These are phyloP conservation scores for Umbilicus rupestris DNA, from an alignment of 164 flowering plant species.

Conservation along the genomic window DNA sequence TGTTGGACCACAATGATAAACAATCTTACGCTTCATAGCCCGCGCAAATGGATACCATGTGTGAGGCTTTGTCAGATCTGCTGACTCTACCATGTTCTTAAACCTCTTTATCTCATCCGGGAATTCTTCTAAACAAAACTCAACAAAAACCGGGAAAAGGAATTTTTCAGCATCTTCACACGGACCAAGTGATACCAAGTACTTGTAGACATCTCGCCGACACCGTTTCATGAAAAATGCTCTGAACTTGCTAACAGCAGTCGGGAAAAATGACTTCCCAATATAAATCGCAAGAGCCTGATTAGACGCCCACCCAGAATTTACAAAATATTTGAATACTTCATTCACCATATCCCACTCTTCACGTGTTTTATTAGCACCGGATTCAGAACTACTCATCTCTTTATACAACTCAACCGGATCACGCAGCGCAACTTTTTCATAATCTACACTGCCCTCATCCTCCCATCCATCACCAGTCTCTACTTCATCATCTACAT, in stretches of 20 bases:
- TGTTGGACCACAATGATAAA: conserved; percentile 94
- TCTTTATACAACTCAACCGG: conserved; percentile 53
- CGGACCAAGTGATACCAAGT: conserved; percentile 52
- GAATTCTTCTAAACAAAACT: conserved; percentile 70
- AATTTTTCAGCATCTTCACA: conserved; percentile 44
- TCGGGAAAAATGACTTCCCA: conserved; percentile 60
- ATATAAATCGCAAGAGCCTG: conserved; percentile 85
- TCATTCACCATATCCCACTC: conserved; percentile 42
- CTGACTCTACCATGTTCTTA: conserved; percentile 46
- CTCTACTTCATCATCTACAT: conserved; percentile 1
- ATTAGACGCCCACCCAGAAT: conserved; percentile 70
- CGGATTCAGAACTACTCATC: conserved; percentile 25
- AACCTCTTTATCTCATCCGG: conserved; percentile 75
- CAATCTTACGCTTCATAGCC: conserved; percentile 78
- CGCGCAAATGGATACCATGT: conserved; percentile 94
- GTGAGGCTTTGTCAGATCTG: conserved; percentile 82
- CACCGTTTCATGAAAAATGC: conserved; percentile 44
- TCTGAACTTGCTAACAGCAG: conserved; percentile 51
- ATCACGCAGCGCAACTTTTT: conserved; percentile 26
- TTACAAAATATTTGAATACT: conserved; percentile 35
- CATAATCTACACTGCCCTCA: conserved; percentile 6
- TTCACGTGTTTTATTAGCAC: conserved; percentile 17
- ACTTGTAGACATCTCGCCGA: conserved; percentile 32
- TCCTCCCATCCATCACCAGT: not conserved
- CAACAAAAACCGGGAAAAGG: conserved; percentile 74